phyloP scores from a whole-genome alignment of 164 flowering plant genomes.

The Sedum album region DNA sequence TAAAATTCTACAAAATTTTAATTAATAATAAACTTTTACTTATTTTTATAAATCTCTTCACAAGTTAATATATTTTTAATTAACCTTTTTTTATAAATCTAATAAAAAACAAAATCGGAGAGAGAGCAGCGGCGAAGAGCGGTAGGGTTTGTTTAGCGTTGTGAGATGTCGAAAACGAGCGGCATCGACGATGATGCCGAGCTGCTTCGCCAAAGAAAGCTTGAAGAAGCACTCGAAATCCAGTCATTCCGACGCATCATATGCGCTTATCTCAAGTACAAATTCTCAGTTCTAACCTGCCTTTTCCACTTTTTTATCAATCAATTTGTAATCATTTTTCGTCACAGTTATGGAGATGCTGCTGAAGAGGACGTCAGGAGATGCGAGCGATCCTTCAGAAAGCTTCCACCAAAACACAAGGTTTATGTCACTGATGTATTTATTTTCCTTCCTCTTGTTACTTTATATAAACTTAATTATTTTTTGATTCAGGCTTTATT shows the following conservation, averaged over 20 bases:
- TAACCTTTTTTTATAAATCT: no score
- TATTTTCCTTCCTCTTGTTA: not conserved
- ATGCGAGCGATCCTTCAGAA: constrained; percentile 64
- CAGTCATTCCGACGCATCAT: constrained; percentile 82
- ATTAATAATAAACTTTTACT: no score
- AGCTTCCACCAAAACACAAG: constrained; percentile 74
- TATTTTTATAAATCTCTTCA: no score
- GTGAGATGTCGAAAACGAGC: constrained; percentile 4
- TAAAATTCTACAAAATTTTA: not conserved
- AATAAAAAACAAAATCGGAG: no score
- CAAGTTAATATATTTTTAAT: no score
- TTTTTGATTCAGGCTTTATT: constrained; percentile 56
- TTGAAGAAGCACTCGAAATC: constrained; percentile 83
- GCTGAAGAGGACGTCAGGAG: constrained; percentile 74
- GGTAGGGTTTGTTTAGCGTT: no score
- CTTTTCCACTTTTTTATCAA: not conserved
- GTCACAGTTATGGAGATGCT: constrained; percentile 73
- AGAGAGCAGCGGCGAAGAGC: no score
- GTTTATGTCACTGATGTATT: constrained; percentile 18
- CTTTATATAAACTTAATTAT: constrained; percentile 9
- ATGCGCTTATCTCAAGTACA: constrained; percentile 88
- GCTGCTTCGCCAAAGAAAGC: constrained; percentile 40
- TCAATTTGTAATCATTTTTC: not conserved
- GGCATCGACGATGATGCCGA: constrained; percentile 18
- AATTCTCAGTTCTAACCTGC: no score